Evolutionary conservation across 2,329 filamentous ascomycete species (phyloP).

Genomic region (Clonostachys solani): DNA sequence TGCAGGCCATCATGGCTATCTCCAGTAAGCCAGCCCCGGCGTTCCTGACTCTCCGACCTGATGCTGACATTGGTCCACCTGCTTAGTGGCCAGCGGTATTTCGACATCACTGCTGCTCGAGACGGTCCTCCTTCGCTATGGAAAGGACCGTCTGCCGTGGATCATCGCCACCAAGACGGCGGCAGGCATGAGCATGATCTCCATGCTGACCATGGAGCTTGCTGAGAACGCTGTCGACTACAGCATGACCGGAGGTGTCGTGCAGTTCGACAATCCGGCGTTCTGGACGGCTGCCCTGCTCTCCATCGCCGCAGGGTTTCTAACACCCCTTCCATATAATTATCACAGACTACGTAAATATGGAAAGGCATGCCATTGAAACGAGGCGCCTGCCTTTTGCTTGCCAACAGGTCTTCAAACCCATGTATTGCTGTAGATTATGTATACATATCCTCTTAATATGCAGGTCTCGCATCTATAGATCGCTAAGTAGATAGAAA

Average conservation of each 20-base stretch:
- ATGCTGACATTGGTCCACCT: background rate
- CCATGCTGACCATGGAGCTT: constrained; percentile 54
- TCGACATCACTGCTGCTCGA: constrained; percentile 47
- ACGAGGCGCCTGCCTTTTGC: too few species aligned
- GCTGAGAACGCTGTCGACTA: constrained; percentile 52
- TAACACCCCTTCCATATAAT: constrained; percentile 49
- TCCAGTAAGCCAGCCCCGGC: constrained; percentile 31
- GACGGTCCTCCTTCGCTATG: constrained; percentile 42
- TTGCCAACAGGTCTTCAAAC: too few species aligned
- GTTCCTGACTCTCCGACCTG: background rate
- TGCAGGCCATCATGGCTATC: constrained; percentile 43
- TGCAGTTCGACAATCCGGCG: constrained; percentile 35
- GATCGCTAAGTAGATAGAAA: too few species aligned
- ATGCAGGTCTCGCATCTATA: too few species aligned
- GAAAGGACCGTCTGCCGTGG: constrained; percentile 43
- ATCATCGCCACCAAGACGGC: constrained; percentile 41
- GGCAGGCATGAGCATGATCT: constrained; percentile 54
- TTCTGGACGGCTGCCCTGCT: constrained; percentile 48
- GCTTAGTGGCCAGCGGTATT: constrained; percentile 44
- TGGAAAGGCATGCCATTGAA: constrained; percentile 41
- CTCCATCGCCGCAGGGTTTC: constrained; percentile 36
- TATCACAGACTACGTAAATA: constrained; percentile 42
- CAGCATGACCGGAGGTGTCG: constrained; percentile 45
- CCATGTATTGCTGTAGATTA: too few species aligned
- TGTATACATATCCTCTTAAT: too few species aligned